Evolutionary conservation across 2,329 filamentous ascomycete species (phyloP), one percentile per base, ranked within the genome.

Genomic region (Penicillium decumbens): DNA sequence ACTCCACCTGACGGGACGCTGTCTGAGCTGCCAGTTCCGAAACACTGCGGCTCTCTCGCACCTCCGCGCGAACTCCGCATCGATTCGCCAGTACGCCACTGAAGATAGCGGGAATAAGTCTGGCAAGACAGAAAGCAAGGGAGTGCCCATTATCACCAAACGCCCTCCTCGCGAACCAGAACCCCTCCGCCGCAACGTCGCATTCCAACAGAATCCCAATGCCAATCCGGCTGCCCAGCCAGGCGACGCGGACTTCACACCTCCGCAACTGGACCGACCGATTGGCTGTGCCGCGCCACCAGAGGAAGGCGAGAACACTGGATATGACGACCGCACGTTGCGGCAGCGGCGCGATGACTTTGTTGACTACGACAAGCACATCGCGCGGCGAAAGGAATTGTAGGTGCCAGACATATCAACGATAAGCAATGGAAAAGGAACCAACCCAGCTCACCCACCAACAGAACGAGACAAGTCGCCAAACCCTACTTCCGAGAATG

Each of bases 401-500:
- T 90, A 78, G 57, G 77, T 40, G 18, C 15, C 15, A 28, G 6
- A 8, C 12, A 13, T 30, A 12, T 15, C 38, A 8, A 12, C 33
- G 15, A n/a, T n/a, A 33, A 37, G 9, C 15, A 37, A 20, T 37
- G 15, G 15, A 37, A 12, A 18, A 4, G 12, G 5, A 20, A 20
- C 18, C 20, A 38, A 43, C 7, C 6, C 25, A 15, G 10, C 15
- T 23, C 6, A 42, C n/a, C 1, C 1, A 8, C 13, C 29, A 20
- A 61, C 58, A 89, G 85, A 46, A 88, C 88, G 39, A 79, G 81
- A 58, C 83, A 89, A 68, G 85, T 95, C 65, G 77, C 85, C 18
- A 88, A 88, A 50, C 91, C 92, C 2, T 98, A 98, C 72, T 98
- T 95, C 75, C 87, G 90, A 69, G 92, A 98, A 77, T 96, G 90